Percentiles rank a stretch among this genome's conserved stretches.
phyloP scores from a whole-genome alignment of 805 yeast species.

The Lachancea waltii region DNA sequence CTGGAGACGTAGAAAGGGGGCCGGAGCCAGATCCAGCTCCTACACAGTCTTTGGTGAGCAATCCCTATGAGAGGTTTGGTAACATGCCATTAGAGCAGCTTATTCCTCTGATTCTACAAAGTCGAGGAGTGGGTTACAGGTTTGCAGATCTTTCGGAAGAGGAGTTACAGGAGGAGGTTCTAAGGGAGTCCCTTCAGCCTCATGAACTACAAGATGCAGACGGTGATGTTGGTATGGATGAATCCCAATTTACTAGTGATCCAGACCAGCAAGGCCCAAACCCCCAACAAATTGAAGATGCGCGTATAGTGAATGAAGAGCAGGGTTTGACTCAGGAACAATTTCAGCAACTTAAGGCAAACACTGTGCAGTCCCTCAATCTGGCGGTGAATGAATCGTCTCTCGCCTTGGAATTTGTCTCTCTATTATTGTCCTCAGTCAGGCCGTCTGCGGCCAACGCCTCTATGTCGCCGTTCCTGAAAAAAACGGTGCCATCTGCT shows the following conservation, averaged over 20 bases:
- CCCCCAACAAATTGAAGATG: conserved; percentile 3
- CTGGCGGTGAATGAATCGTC: conserved; percentile 86
- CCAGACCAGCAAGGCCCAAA: conserved; percentile 1
- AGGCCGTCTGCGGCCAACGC: conserved; percentile 82
- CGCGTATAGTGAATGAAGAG: neutral
- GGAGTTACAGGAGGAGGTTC: conserved; percentile 40
- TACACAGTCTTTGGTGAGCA: conserved; percentile 18
- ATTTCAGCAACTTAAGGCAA: conserved; percentile 46
- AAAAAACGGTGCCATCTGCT: conserved; percentile 67
- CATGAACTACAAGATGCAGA: conserved; percentile 11
- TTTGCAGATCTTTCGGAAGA: conserved; percentile 54
- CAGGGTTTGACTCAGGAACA: conserved; percentile 26
- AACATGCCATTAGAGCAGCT: conserved; percentile 45
- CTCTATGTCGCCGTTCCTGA: conserved; percentile 81
- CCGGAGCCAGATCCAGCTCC: too few species aligned
- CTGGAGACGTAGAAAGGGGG: too few species aligned
- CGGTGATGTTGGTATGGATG: conserved; percentile 11
- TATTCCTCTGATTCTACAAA: conserved; percentile 51
- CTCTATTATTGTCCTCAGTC: conserved; percentile 69
- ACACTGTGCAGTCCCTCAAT: conserved; percentile 46
- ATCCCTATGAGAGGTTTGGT: conserved; percentile 30
- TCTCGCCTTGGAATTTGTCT: conserved; percentile 77
- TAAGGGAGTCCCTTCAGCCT: conserved; percentile 2
- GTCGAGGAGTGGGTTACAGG: conserved; percentile 41
- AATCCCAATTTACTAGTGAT: conserved; percentile 7